Percentiles rank a stretch among this genome's conserved stretches.
These are phyloP conservation scores for Parachlorella kessleri DNA, from an alignment of 139 green algal species.

Conservation along the genomic window DNA sequence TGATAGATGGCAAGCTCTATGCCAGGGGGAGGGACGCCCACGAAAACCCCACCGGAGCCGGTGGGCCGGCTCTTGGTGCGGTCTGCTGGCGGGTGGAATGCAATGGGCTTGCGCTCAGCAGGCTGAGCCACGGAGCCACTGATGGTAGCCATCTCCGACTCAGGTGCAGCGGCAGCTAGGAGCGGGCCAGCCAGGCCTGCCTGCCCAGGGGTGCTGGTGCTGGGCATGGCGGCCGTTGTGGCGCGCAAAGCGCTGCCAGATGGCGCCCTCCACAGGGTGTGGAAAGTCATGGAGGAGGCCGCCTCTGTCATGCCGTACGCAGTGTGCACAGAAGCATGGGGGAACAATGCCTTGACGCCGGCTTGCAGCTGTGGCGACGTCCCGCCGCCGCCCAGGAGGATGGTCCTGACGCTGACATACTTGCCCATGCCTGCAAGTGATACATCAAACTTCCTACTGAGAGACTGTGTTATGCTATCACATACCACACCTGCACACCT, in stretches of 20 bases:
- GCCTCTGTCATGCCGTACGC: slow-evolving; percentile 94
- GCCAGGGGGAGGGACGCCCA: slow-evolving; percentile 48
- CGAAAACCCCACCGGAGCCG: slow-evolving; percentile 37
- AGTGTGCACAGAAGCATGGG: slow-evolving; percentile 55
- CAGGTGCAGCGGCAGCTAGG: not conserved
- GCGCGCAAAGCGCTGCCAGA: too few species aligned
- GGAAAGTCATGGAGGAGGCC: slow-evolving; percentile 83
- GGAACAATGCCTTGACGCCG: slow-evolving; percentile 45
- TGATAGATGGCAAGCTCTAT: slow-evolving; percentile 49
- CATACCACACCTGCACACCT: too few species aligned
- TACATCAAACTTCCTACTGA: too few species aligned
- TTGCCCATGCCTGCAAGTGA: not conserved
- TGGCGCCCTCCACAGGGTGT: too few species aligned
- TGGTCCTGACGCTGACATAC: slow-evolving; percentile 16
- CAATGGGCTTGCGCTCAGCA: too few species aligned
- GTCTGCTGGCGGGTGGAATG: too few species aligned
- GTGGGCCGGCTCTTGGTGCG: too few species aligned
- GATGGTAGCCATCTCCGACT: too few species aligned
- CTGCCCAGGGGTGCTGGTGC: not conserved
- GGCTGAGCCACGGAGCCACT: too few species aligned
- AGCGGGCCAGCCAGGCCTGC: not conserved
- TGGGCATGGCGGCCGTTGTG: not conserved
- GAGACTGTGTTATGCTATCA: too few species aligned
- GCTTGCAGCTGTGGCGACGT: slow-evolving; percentile 9
- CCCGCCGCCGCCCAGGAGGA: slow-evolving; percentile 56